Conservation (phyloP, 805 yeast genomes). For the Wickerhamomyces queroliae region DNA sequence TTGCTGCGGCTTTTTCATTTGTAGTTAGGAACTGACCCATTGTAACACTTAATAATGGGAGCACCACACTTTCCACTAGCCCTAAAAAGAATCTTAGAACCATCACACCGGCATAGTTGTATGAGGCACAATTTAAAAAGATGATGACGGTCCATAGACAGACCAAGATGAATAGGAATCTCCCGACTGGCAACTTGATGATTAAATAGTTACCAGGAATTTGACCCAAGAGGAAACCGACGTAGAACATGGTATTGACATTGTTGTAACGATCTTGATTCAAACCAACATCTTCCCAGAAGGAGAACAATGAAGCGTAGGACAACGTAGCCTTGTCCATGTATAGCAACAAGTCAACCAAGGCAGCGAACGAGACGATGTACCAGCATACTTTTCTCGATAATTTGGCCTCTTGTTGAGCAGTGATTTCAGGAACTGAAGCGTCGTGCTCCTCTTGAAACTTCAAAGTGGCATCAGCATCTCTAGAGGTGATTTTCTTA, state of each 20-base stretch:
- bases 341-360: conserved; percentile 39
- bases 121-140: conserved; percentile 40
- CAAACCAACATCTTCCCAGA: conserved; percentile 40
- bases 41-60: conserved; percentile 40
- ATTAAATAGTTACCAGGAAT: conserved; percentile 34
- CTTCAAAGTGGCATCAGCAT: conserved; percentile 34
- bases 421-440: conserved; percentile 32
- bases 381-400: conserved; percentile 31
- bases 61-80: conserved; percentile 38
- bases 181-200: conserved; percentile 38
- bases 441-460: conserved; percentile 31
- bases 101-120: conserved; percentile 38
- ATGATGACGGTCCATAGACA: conserved; percentile 40
- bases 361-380: conserved; percentile 30
- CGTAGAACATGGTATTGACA: conserved; percentile 48
- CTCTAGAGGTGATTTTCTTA: conserved; percentile 23
- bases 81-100: conserved; percentile 47
- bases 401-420: conserved; percentile 34
- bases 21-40: conserved; percentile 44
- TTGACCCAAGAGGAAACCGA: conserved; percentile 45
- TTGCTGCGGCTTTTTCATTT: conserved; percentile 42
- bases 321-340: conserved; percentile 48
- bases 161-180: conserved; percentile 30
- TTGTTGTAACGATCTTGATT: conserved; percentile 38
- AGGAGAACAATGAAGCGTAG: conserved; percentile 41